Evolutionary conservation across 2,329 filamentous ascomycete species (phyloP).

Genomic region (Sporothrix variecibatus): DNA sequence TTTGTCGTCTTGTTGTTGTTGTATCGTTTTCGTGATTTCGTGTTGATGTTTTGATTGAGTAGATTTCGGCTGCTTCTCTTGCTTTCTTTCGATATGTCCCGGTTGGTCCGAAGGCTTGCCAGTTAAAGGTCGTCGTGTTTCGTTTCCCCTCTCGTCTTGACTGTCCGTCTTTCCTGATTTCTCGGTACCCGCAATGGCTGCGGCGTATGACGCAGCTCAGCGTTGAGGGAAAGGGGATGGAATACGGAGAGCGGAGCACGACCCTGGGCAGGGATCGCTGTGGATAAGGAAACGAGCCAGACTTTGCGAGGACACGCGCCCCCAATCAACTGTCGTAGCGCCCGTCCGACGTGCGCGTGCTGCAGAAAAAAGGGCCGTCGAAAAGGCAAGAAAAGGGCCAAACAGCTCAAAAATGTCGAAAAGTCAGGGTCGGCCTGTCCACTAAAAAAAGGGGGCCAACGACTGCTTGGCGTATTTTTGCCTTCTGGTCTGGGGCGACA

Average conservation of each 20-base stretch:
- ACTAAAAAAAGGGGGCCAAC: background rate
- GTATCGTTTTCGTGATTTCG: background rate
- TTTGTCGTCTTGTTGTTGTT: background rate
- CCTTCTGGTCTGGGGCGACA: background rate
- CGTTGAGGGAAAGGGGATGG: slow-evolving; percentile 3
- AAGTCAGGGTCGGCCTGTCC: slow-evolving; percentile 17
- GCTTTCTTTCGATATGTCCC: background rate
- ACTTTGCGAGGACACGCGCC: background rate
- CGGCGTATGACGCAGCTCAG: slow-evolving; percentile 17
- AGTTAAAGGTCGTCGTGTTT: background rate
- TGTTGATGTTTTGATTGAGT: background rate
- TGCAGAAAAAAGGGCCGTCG: background rate
- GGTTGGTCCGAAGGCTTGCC: slow-evolving; percentile 11
- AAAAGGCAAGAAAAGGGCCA: background rate
- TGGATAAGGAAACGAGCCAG: background rate
- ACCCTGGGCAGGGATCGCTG: background rate
- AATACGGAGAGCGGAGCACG: slow-evolving; percentile 6
- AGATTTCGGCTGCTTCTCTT: no score
- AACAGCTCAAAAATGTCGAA: background rate
- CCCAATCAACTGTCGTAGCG: slow-evolving; percentile 13
- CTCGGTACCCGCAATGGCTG: slow-evolving; percentile 3
- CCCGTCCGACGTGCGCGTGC: background rate
- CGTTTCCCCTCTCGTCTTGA: background rate
- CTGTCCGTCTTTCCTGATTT: background rate
- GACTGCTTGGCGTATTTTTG: background rate